phyloP scores from a whole-genome alignment of 2,329 filamentous ascomycete species.

The Cytospora paraplurivora region DNA sequence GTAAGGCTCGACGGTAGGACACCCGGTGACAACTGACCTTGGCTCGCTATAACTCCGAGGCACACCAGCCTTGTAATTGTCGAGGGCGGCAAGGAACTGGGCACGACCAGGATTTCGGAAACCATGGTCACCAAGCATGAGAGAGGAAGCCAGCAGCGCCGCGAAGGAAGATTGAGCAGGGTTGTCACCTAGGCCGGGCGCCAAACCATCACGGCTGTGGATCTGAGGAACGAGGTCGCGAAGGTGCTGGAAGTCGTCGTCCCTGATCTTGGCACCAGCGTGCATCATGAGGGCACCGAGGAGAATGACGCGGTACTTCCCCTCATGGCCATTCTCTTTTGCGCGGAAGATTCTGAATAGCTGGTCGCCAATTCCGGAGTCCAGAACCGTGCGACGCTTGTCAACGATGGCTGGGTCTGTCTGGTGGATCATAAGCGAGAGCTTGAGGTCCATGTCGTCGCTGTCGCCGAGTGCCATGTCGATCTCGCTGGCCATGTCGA shows the following conservation, averaged over 20 bases:
- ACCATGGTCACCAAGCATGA: conserved; percentile 17
- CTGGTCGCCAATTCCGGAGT: conserved; percentile 18
- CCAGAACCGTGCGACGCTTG: conserved; percentile 7
- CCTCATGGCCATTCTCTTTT: conserved; percentile 33
- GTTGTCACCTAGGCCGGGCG: background rate
- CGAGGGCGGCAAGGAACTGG: conserved; percentile 32
- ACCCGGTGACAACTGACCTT: conserved; percentile 9
- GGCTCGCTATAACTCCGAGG: conserved; percentile 30
- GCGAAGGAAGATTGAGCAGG: background rate
- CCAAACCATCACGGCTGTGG: conserved; percentile 13
- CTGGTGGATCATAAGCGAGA: conserved; percentile 9
- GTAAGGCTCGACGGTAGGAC: background rate
- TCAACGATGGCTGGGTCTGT: background rate
- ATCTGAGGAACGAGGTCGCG: conserved; percentile 27
- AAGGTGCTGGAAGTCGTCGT: conserved; percentile 30
- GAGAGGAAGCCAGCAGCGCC: background rate
- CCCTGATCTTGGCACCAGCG: conserved; percentile 31
- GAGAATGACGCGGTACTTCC: conserved; percentile 31
- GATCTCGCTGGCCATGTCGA: conserved; percentile 22
- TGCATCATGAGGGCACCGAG: conserved; percentile 34
- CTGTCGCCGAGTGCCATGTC: background rate
- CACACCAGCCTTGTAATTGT: conserved; percentile 31
- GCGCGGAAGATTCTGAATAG: conserved; percentile 21
- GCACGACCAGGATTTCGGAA: conserved; percentile 30
- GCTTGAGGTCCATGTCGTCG: background rate